Conservation (phyloP, 768 basidiomycete species). For the Hydnomerulius pinastri region DNA sequence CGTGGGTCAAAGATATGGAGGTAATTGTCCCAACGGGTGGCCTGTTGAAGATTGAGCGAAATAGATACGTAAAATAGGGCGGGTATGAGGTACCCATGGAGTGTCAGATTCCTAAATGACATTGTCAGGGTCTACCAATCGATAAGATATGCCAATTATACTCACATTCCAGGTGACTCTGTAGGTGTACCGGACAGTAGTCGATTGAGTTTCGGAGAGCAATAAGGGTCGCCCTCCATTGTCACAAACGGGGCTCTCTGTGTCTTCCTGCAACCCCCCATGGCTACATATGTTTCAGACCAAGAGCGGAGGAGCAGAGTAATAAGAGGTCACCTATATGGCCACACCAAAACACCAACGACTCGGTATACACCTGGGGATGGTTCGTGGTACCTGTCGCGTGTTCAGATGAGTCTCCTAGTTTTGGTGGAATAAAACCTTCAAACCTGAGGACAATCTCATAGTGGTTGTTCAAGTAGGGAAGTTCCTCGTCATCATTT, state of each 20-base stretch:
- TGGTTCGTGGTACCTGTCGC: slow-evolving; percentile 75
- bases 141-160: slow-evolving; percentile 5
- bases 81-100: slow-evolving; percentile 60
- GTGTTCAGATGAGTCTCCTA: slow-evolving; percentile 9
- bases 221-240: slow-evolving; percentile 47
- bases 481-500: slow-evolving; percentile 61
- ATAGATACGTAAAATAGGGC: neutral
- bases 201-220: slow-evolving; percentile 59
- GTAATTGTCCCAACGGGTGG: slow-evolving; percentile 96
- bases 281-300: slow-evolving; percentile 43
- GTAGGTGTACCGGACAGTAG: slow-evolving; percentile 83
- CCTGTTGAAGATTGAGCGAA: slow-evolving; percentile 47
- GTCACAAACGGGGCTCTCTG: slow-evolving; percentile 52
- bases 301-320: neutral
- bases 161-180: slow-evolving; percentile 84
- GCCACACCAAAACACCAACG: slow-evolving; percentile 93
- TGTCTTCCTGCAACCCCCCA: slow-evolving; percentile 55
- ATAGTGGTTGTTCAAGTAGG: slow-evolving; percentile 91
- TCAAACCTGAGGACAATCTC: slow-evolving; percentile 76
- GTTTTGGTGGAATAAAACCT: neutral
- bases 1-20: slow-evolving; percentile 90
- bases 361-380: slow-evolving; percentile 74
- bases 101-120: slow-evolving; percentile 74
- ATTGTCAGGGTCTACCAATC: slow-evolving; percentile 3
- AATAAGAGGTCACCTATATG: slow-evolving; percentile 38